These are phyloP conservation scores for Brasilioporus rufonigricans DNA, from an alignment of 768 basidiomycete species.

Conservation along the genomic window DNA sequence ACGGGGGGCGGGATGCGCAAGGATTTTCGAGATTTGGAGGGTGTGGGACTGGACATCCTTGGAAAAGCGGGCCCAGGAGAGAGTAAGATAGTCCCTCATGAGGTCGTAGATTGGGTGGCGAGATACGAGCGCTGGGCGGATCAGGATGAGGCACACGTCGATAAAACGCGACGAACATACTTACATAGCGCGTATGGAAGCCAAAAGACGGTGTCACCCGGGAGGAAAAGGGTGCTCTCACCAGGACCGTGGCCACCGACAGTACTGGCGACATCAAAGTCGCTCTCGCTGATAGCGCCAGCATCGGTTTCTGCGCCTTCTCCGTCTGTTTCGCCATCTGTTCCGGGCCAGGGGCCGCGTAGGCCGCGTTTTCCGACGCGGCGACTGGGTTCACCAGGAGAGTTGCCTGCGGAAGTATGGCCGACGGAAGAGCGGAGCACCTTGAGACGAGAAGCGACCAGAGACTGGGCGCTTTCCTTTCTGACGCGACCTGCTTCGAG, in stretches of 20 bases:
- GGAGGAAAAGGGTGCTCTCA: slow-evolving; percentile 85
- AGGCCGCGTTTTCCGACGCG: slow-evolving; percentile 60
- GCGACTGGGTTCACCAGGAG: slow-evolving; percentile 48
- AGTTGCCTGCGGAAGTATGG: slow-evolving; percentile 42
- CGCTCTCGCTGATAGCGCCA: slow-evolving; percentile 80
- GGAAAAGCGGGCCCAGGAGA: slow-evolving; percentile 91
- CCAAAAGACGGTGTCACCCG: slow-evolving; percentile 92
- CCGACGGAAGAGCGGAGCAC: slow-evolving; percentile 53
- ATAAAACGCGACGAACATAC: slow-evolving; percentile 27
- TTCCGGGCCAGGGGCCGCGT: slow-evolving; percentile 69
- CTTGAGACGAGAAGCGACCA: slow-evolving; percentile 66
- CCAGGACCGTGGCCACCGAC: slow-evolving; percentile 74
- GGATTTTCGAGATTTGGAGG: slow-evolving; percentile 83
- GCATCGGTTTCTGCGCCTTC: slow-evolving; percentile 70
- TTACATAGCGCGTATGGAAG: slow-evolving; percentile 88
- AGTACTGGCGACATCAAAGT: slow-evolving; percentile 80
- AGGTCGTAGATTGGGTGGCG: slow-evolving; percentile 93
- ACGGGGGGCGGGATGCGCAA: slow-evolving; percentile 83
- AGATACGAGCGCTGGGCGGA: slow-evolving; percentile 72
- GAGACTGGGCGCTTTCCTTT: slow-evolving; percentile 76
- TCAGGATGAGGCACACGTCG: slow-evolving; percentile 5
- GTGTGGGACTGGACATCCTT: slow-evolving; percentile 94
- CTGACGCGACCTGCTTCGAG: slow-evolving; percentile 75
- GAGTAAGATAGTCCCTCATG: slow-evolving; percentile 94
- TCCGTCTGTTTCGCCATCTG: slow-evolving; percentile 68